A percentile compares a stretch with the other conserved stretches of the same genome.
phyloP scores from a whole-genome alignment of 176 grass and related monocot genomes.

The Ensete ventricosum region DNA sequence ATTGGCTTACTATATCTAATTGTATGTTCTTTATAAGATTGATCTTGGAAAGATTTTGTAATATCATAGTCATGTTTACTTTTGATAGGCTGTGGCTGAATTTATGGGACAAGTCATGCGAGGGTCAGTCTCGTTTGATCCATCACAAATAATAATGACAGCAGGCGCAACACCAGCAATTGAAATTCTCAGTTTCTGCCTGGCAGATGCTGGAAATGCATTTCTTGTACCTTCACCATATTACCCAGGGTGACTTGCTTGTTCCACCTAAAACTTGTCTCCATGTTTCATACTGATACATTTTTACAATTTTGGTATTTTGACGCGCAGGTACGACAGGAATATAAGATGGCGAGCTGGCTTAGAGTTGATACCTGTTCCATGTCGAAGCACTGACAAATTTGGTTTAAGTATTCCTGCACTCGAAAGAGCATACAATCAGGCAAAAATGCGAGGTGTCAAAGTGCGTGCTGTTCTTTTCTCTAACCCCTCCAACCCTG shows the following conservation, averaged over 20 bases:
- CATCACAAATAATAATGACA: constrained; percentile 22
- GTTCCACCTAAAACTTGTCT: background rate
- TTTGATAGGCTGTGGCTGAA: constrained; percentile 63
- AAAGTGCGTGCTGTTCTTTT: constrained; percentile 83
- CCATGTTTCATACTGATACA: background rate
- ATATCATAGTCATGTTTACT: background rate
- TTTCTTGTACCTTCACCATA: constrained; percentile 53
- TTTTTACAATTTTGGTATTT: background rate
- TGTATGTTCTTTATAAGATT: background rate
- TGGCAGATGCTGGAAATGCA: constrained; percentile 18
- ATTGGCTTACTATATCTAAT: background rate
- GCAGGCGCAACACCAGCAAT: constrained; percentile 15
- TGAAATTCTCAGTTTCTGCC: constrained; percentile 12
- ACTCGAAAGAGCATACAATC: constrained; percentile 78
- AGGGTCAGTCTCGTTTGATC: constrained; percentile 61
- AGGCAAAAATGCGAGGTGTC: constrained; percentile 73
- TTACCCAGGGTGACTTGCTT: constrained; percentile 66
- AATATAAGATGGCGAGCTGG: constrained; percentile 83
- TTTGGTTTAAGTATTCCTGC: constrained; percentile 60
- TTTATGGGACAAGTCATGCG: constrained; percentile 81
- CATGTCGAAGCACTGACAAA: constrained; percentile 89
- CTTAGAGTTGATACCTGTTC: constrained; percentile 86
- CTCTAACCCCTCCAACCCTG: constrained; percentile 86
- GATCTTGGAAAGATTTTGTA: background rate
- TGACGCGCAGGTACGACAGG: constrained; percentile 64